A percentile compares a stretch with the other conserved stretches of the same genome.
Conservation (phyloP, 208 protist genomes). For the Acanthamoeba divionensis region DNA sequence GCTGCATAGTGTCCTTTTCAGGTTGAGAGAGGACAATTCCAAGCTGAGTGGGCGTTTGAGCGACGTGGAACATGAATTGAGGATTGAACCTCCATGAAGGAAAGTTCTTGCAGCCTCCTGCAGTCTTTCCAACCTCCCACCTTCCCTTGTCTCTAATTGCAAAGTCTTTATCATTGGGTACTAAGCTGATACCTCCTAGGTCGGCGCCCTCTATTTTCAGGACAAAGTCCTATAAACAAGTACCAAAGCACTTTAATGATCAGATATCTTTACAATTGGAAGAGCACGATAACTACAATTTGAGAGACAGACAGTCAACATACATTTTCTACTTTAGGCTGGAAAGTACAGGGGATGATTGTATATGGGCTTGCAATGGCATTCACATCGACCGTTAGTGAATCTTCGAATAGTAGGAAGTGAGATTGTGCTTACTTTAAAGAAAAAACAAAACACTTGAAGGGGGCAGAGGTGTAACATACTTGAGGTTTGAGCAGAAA, state of each 20-base stretch:
- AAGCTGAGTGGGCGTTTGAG: neutral
- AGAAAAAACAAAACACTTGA: neutral
- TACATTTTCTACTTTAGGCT: neutral
- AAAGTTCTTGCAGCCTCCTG: conserved; percentile 31
- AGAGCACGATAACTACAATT: neutral
- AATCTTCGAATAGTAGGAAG: neutral
- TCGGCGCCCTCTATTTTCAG: neutral
- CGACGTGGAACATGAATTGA: neutral
- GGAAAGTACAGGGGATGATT: conserved; percentile 9
- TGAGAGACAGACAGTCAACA: too few species aligned
- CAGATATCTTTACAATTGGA: neutral
- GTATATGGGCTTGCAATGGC: neutral
- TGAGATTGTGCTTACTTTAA: neutral
- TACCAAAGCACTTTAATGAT: neutral
- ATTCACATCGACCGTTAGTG: neutral
- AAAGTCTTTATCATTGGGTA: neutral
- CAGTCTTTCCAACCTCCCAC: neutral
- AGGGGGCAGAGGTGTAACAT: neutral
- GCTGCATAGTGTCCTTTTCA: neutral
- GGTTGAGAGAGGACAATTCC: conserved; percentile 5
- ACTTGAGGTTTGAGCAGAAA: neutral
- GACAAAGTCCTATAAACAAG: neutral
- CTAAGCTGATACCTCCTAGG: neutral
- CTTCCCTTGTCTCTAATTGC: neutral
- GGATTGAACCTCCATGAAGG: conserved; percentile 25